Evolutionary conservation across 331 rosid genomes (phyloP).

Genomic region (Quercus phellos): DNA sequence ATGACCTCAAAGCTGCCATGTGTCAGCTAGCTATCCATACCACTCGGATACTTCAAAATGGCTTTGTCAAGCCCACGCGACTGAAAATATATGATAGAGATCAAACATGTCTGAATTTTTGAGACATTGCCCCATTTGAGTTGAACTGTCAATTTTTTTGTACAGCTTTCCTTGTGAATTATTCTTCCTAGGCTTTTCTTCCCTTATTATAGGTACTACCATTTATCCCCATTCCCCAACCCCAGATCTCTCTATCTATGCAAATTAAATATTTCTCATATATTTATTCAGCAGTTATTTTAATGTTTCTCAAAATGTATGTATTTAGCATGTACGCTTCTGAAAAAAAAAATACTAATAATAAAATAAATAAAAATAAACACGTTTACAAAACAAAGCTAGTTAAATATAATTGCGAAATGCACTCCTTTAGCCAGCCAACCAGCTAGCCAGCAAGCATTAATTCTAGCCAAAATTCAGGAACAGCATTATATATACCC

Average conservation of each 20-base stretch:
- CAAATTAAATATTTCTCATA: neutral
- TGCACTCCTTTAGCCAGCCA: no score
- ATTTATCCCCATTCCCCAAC: no score
- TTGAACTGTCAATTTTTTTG: neutral
- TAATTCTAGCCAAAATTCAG: no score
- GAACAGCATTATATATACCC: no score
- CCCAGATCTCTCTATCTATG: no score
- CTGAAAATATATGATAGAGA: conserved; percentile 19
- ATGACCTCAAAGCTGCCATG: neutral
- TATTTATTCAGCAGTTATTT: no score
- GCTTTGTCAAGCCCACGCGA: conserved; percentile 15
- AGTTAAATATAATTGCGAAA: no score
- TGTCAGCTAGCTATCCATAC: neutral
- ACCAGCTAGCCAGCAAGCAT: no score
- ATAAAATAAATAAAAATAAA: neutral
- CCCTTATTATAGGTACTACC: no score
- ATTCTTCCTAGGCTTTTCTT: neutral
- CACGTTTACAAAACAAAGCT: no score
- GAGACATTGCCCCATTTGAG: conserved; percentile 30
- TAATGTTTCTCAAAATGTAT: no score
- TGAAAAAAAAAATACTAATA: neutral
- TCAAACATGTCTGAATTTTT: conserved; percentile 39
- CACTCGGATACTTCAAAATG: neutral
- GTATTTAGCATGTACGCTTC: no score
- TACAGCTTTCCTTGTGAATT: neutral